These are phyloP conservation scores for Boletus hoseneyae DNA, from an alignment of 1,284 basidiomycete species.

Conservation along the genomic window DNA sequence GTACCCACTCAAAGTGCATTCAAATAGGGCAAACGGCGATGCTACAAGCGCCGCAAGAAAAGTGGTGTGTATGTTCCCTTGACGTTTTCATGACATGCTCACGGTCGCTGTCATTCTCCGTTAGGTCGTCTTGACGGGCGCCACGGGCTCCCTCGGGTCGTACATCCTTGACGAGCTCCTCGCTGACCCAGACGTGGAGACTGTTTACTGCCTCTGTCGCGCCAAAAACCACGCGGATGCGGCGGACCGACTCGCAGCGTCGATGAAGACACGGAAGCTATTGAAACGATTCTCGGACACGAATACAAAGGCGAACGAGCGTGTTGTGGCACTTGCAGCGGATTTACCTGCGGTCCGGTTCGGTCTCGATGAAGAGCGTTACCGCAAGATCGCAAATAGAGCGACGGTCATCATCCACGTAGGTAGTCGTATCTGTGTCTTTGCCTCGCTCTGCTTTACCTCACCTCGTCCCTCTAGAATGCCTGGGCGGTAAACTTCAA, in stretches of 20 bases:
- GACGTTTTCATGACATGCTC: background rate
- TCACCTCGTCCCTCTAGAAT: slow-evolving; percentile 33
- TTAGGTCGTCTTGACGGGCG: slow-evolving; percentile 51
- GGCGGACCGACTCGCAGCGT: slow-evolving; percentile 33
- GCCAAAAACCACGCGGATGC: slow-evolving; percentile 41
- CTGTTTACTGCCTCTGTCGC: slow-evolving; percentile 53
- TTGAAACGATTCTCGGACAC: slow-evolving; percentile 10
- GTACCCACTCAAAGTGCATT: background rate
- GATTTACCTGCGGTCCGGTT: slow-evolving; percentile 41
- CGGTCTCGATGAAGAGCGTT: slow-evolving; percentile 39
- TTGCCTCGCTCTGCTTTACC: background rate
- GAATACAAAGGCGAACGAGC: slow-evolving; percentile 15
- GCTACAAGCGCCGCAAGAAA: slow-evolving; percentile 9
- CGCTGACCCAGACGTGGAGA: slow-evolving; percentile 34
- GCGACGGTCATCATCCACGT: slow-evolving; percentile 51
- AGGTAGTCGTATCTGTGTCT: slow-evolving; percentile 11
- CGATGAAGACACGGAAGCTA: slow-evolving; percentile 33
- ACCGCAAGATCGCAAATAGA: slow-evolving; percentile 34
- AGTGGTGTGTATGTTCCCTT: slow-evolving; percentile 21
- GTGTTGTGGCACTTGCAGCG: slow-evolving; percentile 42
- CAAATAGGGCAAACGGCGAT: background rate
- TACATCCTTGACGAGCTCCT: slow-evolving; percentile 51
- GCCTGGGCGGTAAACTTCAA: slow-evolving; percentile 41
- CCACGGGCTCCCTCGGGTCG: slow-evolving; percentile 60
- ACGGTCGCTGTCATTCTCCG: background rate